Evolutionary conservation across 192 early-diverging fungal genomes (phyloP), one percentile per base, ranked within the genome.

Genomic region (Entomortierella parvispora): DNA sequence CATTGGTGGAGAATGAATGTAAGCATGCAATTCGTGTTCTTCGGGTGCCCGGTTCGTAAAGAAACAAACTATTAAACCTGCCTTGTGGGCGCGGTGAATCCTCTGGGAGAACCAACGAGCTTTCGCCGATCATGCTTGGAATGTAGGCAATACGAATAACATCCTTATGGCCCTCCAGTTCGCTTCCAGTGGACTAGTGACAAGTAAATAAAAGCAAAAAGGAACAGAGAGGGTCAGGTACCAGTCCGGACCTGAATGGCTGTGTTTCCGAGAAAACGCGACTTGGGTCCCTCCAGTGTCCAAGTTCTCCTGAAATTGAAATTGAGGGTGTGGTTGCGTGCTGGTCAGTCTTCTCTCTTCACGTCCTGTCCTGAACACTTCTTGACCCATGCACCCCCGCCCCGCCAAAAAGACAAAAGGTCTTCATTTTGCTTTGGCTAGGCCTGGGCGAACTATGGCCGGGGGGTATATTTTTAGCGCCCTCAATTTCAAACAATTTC

Each of bases 111-210:
- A 7, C n/a, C 6, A 58, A 33, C 34, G 65, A 52, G 32, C 65
- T 68, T 3, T 77, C 74, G 37, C 74, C 53, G 49, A 77, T 77
- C 54, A 77, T 64, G 47, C 74, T 77, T 8, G 74, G 74, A 17
- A 77, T 77, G 31, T 77, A 77, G 31, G 74, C 74, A 29, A 77
- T 77, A 42, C 65, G 62, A 49, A 77, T 77, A 33, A 77, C 74
- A 52, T 77, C 74, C 62, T 65, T 72, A 34, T 59, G 44, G 51
- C 70, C 70, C 25, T 29, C 34, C 18, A 47, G 33, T 20, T 62
- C 60, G 7, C 46, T 50, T 42, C 58, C 43, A 17, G 60, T 15
- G 7, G 60, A 62, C 45, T 49, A 62, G 23, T 29, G 11, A 18
- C 14, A 42, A 43, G 17, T 0, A 20, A 32, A 5, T 26, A 31